Conservation (phyloP, 2,329 filamentous ascomycete species). For the Nannizziopsis arthrosporioides region DNA sequence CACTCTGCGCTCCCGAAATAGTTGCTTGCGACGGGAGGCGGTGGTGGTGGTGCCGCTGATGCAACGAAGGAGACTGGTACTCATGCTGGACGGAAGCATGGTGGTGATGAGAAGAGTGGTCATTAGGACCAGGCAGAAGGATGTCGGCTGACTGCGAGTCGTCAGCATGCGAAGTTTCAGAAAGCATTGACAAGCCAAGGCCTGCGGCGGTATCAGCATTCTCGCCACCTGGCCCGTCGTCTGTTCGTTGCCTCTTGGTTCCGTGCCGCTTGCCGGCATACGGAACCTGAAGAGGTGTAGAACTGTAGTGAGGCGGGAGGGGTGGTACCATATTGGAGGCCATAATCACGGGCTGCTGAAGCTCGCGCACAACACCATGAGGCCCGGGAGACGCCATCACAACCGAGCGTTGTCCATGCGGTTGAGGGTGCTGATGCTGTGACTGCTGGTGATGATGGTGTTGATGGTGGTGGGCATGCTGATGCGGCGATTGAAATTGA, state of each 20-base stretch:
- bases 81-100: slow-evolving; percentile 22
- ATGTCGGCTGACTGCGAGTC: slow-evolving; percentile 26
- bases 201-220: slow-evolving; percentile 21
- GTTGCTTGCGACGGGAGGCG: slow-evolving; percentile 63
- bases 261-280: slow-evolving; percentile 21
- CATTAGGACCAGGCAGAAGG: slow-evolving; percentile 26
- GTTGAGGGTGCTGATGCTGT: slow-evolving; percentile 18
- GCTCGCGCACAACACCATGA: slow-evolving; percentile 24
- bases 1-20: slow-evolving; percentile 54
- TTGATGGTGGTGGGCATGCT: slow-evolving; percentile 23
- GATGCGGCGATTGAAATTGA: slow-evolving; percentile 25
- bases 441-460: slow-evolving; percentile 11
- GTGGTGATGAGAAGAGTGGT: slow-evolving; percentile 22
- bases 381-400: slow-evolving; percentile 24
- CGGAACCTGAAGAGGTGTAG: slow-evolving; percentile 25
- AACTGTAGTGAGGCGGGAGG: slow-evolving; percentile 26
- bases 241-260: slow-evolving; percentile 27
- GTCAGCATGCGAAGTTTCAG: slow-evolving; percentile 23
- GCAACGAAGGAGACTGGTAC: slow-evolving; percentile 35
- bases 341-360: slow-evolving; percentile 22
- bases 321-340: slow-evolving; percentile 25
- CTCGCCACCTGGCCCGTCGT: slow-evolving; percentile 19
- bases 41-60: slow-evolving; percentile 62
- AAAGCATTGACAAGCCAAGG: slow-evolving; percentile 26
- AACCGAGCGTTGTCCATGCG: slow-evolving; percentile 22